Evolutionary conservation across 306 rosid genomes (phyloP), one percentile per base, ranked within the genome.

Genomic region (Casuarina glauca): DNA sequence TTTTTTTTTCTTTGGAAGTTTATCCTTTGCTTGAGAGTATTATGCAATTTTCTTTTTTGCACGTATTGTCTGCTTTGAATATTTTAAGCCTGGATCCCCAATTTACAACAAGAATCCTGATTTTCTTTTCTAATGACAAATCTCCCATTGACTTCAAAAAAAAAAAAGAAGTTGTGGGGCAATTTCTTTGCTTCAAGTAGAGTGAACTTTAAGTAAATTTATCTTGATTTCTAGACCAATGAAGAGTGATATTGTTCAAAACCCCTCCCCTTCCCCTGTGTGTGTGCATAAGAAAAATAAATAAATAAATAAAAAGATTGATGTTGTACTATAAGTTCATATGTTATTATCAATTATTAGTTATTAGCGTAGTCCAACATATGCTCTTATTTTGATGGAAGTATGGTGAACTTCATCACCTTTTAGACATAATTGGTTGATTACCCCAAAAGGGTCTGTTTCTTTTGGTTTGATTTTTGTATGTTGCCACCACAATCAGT

Each of bases 141-240:
- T 55, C 26, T 50, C 61, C 67, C 5, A 38, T 79, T 4, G 58
- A 17, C 50, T 46, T 46, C 1, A 46, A 46, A 46, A 46, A 46
- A 46, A 46, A 46, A 46, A 46, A 1, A 51, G 13, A 15, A 51
- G 9, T 1, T 38, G 44, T 1, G 2, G 9, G 53, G 68, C 50
- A 66, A 74, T 20, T 49, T 69, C 54, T 54, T 77, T 72, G 52
- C 43, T 16, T 58, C 71, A 57, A 55, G 13, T 70, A 70, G 61
- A 43, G 50, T 41, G 35, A 62, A 43, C 35, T 52, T 49, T 50
- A 55, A 19, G 19, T 55, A 55, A 55, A 9, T 6, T 4, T 19
- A 26, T 26, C 20, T 57, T 57, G 20, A 57, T 10, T 57, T 57
- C 4, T 19, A 20, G 6, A 58, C 26, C 26, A 26, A 1, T 26